phyloP scores from a whole-genome alignment of 1,284 basidiomycete species.

The Ceratobasidium sp. region DNA sequence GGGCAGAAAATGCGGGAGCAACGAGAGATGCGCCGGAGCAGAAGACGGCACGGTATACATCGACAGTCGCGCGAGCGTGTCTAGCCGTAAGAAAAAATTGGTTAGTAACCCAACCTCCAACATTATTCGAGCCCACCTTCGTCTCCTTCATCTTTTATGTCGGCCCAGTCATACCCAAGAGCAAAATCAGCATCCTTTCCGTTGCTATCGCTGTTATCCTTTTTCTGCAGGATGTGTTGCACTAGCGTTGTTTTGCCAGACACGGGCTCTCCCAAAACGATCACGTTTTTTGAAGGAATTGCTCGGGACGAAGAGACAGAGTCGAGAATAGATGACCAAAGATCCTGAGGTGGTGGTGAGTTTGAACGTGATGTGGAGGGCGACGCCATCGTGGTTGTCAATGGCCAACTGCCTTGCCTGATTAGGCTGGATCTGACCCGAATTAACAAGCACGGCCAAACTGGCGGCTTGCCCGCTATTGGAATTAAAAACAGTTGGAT shows the following conservation, averaged over 20 bases:
- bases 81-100: conserved; percentile 55
- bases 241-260: conserved; percentile 79
- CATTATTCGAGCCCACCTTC: conserved; percentile 65
- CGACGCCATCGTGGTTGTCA: conserved; percentile 38
- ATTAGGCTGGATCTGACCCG: conserved; percentile 5
- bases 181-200: conserved; percentile 71
- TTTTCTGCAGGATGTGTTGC: conserved; percentile 72
- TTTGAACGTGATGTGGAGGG: conserved; percentile 33
- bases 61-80: conserved; percentile 83
- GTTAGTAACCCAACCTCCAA: conserved; percentile 44
- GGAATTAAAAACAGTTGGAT: neutral
- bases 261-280: conserved; percentile 77
- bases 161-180: conserved; percentile 85
- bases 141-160: conserved; percentile 84
- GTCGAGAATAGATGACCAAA: conserved; percentile 91
- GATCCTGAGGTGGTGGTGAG: conserved; percentile 70
- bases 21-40: conserved; percentile 69
- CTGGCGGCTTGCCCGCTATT: neutral
- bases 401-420: conserved; percentile 11
- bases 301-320: conserved; percentile 83
- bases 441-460: conserved; percentile 16
- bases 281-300: conserved; percentile 84
- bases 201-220: conserved; percentile 56
- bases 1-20: conserved; percentile 86
- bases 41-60: conserved; percentile 89